phyloP scores from a whole-genome alignment of 768 basidiomycete genomes.

The Collybiopsis luxurians region DNA sequence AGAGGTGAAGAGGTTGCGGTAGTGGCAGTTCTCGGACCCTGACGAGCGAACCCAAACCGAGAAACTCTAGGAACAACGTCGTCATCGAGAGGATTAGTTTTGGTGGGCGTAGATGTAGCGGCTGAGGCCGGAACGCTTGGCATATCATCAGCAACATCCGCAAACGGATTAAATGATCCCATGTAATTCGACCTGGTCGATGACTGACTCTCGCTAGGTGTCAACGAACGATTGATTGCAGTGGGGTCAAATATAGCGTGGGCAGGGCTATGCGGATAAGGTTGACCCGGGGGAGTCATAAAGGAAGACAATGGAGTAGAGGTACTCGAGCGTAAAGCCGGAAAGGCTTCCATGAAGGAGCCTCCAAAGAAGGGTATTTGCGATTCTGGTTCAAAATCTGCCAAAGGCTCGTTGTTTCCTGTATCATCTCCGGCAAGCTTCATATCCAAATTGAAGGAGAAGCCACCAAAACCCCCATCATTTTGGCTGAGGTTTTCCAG shows the following conservation, averaged over 20 bases:
- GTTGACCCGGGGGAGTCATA: conserved; percentile 51
- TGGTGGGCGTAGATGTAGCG: conserved; percentile 24
- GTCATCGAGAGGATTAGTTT: conserved; percentile 47
- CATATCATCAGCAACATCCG: conserved; percentile 54
- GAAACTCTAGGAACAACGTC: conserved; percentile 68
- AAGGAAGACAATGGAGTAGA: conserved; percentile 30
- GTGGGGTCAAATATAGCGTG: conserved; percentile 59
- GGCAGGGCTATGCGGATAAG: conserved; percentile 43
- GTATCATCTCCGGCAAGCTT: conserved; percentile 56
- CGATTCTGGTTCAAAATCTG: conserved; percentile 51
- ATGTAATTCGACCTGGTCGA: conserved; percentile 53
- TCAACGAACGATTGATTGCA: conserved; percentile 33
- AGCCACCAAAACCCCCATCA: conserved; percentile 62
- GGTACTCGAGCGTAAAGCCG: conserved; percentile 45
- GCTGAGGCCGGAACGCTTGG: too few species aligned
- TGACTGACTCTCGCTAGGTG: conserved; percentile 42
- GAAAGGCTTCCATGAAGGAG: conserved; percentile 69
- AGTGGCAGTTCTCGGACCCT: conserved; percentile 58
- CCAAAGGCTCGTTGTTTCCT: conserved; percentile 36
- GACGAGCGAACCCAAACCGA: conserved; percentile 75
- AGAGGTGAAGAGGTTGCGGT: conserved; percentile 54
- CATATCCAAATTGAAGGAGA: conserved; percentile 86
- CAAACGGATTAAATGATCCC: conserved; percentile 82
- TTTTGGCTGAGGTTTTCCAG: conserved; percentile 67
- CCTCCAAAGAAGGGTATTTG: conserved; percentile 56